Evolutionary conservation across 108 stramenopile species (phyloP).

Genomic region (Bacterosira constricta): DNA sequence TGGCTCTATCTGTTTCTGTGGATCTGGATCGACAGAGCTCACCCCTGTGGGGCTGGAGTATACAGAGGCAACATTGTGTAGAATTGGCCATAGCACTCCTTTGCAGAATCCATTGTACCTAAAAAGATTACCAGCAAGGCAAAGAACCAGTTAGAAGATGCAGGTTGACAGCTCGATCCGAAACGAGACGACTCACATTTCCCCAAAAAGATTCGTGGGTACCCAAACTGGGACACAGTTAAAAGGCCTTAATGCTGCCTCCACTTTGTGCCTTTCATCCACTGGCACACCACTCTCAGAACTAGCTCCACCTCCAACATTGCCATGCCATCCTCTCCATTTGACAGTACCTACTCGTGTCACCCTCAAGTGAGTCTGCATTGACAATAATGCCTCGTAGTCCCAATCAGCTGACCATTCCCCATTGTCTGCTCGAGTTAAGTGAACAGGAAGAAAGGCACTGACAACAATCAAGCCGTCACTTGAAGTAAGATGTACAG

Average conservation of each 20-base stretch:
- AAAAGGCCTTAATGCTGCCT: conserved; percentile 89
- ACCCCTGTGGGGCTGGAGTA: conserved; percentile 55
- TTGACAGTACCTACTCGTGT: conserved; percentile 92
- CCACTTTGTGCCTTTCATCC: conserved; percentile 80
- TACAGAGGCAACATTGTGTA: conserved; percentile 94
- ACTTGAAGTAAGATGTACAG: conserved; percentile 75
- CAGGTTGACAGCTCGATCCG: neutral
- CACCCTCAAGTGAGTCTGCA: conserved; percentile 93
- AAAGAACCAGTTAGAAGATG: neutral
- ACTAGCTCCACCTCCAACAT: conserved; percentile 58
- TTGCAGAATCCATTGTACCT: conserved; percentile 98
- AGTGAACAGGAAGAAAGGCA: conserved; percentile 84
- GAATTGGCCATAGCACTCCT: conserved; percentile 93
- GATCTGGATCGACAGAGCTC: conserved; percentile 27
- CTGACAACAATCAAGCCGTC: conserved; percentile 90
- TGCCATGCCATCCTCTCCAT: conserved; percentile 92
- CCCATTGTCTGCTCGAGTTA: conserved; percentile 66
- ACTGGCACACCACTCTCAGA: conserved; percentile 77
- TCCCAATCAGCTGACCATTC: conserved; percentile 93
- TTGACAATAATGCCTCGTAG: conserved; percentile 92
- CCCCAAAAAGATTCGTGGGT: conserved; percentile 75
- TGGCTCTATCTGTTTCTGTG: conserved; percentile 27
- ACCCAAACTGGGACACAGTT: conserved; percentile 98
- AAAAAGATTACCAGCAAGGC: neutral
- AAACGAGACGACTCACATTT: conserved; percentile 68